phyloP scores from a whole-genome alignment of 1,139 yeast species.

The Suhomyces yuchorum region DNA sequence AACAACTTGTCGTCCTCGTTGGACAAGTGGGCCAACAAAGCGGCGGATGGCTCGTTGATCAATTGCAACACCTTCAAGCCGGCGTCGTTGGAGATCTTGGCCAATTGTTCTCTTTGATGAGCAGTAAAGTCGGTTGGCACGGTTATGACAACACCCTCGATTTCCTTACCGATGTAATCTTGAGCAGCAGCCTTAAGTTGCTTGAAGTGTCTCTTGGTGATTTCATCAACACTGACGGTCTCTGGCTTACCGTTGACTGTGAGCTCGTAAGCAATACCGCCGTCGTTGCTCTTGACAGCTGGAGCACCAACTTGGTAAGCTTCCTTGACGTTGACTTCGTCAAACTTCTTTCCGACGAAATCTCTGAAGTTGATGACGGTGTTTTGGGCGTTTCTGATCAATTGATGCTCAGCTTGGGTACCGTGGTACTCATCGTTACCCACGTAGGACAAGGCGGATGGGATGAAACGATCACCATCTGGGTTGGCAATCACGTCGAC shows the following conservation, averaged over 20 bases:
- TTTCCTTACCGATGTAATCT: constrained; percentile 81
- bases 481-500: constrained; percentile 98
- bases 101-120: constrained; percentile 67
- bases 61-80: constrained; percentile 83
- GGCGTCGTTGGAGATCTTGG: constrained; percentile 64
- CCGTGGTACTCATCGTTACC: constrained; percentile 98
- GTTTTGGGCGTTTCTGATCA: constrained; percentile 84
- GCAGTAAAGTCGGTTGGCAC: constrained; percentile 89
- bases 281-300: constrained; percentile 66
- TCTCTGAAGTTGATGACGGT: constrained; percentile 94
- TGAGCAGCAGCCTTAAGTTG: constrained; percentile 87
- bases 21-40: constrained; percentile 74
- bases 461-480: constrained; percentile 97
- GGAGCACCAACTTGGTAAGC: constrained; percentile 66
- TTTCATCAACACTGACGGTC: constrained; percentile 69
- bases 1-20: constrained; percentile 56
- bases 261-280: constrained; percentile 70
- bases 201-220: constrained; percentile 78
- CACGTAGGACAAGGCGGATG: constrained; percentile 87
- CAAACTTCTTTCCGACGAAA: constrained; percentile 75
- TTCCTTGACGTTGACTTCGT: constrained; percentile 62
- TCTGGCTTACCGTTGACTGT: constrained; percentile 48
- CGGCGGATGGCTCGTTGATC: constrained; percentile 92
- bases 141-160: constrained; percentile 84
- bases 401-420: constrained; percentile 90